Base-by-base conservation (phyloP, 2,329 filamentous ascomycete species). In the Zopfia rhizophila region DNA sequence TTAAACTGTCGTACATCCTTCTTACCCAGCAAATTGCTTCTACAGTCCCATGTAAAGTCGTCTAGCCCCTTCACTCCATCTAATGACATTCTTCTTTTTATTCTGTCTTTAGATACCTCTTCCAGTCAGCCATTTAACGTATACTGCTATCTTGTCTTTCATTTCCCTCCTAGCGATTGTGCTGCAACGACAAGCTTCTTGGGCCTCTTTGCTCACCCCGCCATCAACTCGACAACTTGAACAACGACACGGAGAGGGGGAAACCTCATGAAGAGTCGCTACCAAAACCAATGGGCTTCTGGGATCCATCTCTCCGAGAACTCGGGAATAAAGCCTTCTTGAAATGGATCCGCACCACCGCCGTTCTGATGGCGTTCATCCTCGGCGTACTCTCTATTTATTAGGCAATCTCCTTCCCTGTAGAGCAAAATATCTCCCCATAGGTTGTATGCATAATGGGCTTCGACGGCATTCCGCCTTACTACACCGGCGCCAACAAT, bases 401-500 rank as follows among this genome's bases (percentile, higher is more conserved):
- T 68, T 88, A 84, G 84, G 83, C 72, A 0, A 78, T 79, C 0
- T 78, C 87, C 14, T 82, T 75, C 58, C 58, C 74, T 11, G 74
- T 80, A 0, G 73, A 83, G 8, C 55, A 72, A 31, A 83, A 81
- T 39, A 67, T 80, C 13, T 70, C 68, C 3, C 65, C 68, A 0
- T 61, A 86, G 5, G 75, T 73, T 3, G 74, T 88, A 7, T 79
- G 81, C 49, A 78, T 87, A 2, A 84, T 88, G 19, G 82, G 87
- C 61, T 86, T 87, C 53, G 85, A 88, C 60, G 80, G 79, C 3
- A 75, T 76, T 32, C 72, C 78, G 1, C 82, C 82, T 1, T 85
- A 81, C 51, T 60, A 73, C 52, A 73, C 72, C 24, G 68, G 72
- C 72, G 13, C 77, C 83, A 0, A 57, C 87, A 2, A 75, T 88